Base-by-base conservation (phyloP, 2,329 filamentous ascomycete species). In the Berkeleyomyces basicola region DNA sequence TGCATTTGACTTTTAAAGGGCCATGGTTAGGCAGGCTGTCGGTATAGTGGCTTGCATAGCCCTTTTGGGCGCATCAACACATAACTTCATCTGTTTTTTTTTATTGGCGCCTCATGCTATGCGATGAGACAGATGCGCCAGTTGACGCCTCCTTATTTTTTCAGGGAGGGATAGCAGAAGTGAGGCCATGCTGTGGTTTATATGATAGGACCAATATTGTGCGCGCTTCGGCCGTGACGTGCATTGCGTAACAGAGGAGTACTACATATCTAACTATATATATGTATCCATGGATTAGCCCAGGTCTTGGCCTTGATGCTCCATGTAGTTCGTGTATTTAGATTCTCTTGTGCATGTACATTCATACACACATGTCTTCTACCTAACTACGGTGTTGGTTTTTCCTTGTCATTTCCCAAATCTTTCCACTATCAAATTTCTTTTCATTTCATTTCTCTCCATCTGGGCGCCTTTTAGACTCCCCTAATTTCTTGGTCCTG, bases 261-360 rank as follows among this genome's bases (percentile, higher is more conserved):
- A 51, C 4, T 36, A 53, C 36, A 55, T 23, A 23, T 23, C 2
- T 23, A 23, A 23, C 23, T 23, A 23, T 23, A 23, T 23, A 16
- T 46, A 31, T 59, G 46, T 59, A 59, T 59, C 44, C 46, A 59
- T 31, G 44, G 58, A 59, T 47, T 59, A 14, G 31, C 58, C 58
- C 58, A 47, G n/a, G 40, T 49, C 33, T 14, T 49, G n/a, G 10
- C 33, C 43, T 39, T 39, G 23, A 23, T 5, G 43, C 23, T 39
- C 36, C 39, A 36, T 60, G 31, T 60, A 10, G 11, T 47, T 49
- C 43, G 4, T 47, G 58, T 49, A 3, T 46, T 14, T 31, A 10
- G 14, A 7, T 37, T 47, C 36, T 44, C 33, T 47, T 60, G 2
- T 23, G 23, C 23, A 23, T 23, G 23, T 23, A 23, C 23, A 23